Percentiles rank a stretch among this genome's conserved stretches.
phyloP scores from a whole-genome alignment of 805 yeast species.

The Yamadazyma paraphyllophila region DNA sequence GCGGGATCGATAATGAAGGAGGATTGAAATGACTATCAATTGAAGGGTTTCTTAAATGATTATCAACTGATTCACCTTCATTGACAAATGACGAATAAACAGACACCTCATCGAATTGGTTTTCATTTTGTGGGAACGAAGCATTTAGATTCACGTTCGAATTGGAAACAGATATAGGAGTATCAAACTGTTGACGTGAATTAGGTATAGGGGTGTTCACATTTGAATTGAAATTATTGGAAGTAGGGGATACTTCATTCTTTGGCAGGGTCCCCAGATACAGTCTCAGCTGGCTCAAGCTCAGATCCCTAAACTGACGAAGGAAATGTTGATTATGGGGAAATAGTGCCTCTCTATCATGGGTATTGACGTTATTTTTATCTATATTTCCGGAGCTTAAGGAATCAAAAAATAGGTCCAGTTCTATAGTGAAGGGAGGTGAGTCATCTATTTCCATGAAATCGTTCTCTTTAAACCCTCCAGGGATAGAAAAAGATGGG shows the following conservation, averaged over 20 bases:
- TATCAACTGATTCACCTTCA: slow-evolving; percentile 11
- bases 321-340: slow-evolving; percentile 15
- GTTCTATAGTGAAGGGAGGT: slow-evolving; percentile 37
- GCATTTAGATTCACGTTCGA: background rate
- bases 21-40: slow-evolving; percentile 15
- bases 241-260: slow-evolving; percentile 4
- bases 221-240: background rate
- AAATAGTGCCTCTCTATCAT: slow-evolving; percentile 11
- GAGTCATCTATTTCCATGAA: slow-evolving; percentile 37
- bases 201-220: slow-evolving; percentile 1
- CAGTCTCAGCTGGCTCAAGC: background rate
- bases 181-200: slow-evolving; percentile 5
- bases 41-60: slow-evolving; percentile 16
- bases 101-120: slow-evolving; percentile 7
- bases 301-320: slow-evolving; percentile 3
- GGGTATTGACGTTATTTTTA: background rate
- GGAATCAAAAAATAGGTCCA: slow-evolving; percentile 26
- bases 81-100: slow-evolving; percentile 13
- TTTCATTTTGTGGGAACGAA: background rate
- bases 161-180: slow-evolving; percentile 8
- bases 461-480: slow-evolving; percentile 24
- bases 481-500: slow-evolving; percentile 19
- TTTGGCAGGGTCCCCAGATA: slow-evolving; percentile 2
- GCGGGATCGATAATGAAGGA: slow-evolving; percentile 8
- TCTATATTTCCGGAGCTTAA: slow-evolving; percentile 1